A percentile compares a stretch with the other conserved stretches of the same genome.
Conservation (phyloP, 805 yeast genomes). For the Zygosaccharomyces lentus region DNA sequence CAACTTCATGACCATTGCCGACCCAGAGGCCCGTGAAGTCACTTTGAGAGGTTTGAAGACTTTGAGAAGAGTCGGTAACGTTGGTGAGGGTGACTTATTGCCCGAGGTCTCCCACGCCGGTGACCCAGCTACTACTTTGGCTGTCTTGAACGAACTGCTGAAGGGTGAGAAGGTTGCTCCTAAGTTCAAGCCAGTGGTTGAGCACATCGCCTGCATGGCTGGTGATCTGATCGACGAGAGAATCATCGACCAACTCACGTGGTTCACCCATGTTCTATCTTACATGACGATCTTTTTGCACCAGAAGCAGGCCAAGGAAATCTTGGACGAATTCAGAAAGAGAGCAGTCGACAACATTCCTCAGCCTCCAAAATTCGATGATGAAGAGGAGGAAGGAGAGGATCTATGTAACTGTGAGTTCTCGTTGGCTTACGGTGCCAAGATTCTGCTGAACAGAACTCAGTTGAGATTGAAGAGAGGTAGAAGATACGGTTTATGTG, state of each 20-base stretch:
- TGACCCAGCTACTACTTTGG: constrained; percentile 84
- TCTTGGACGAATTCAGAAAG: constrained; percentile 93
- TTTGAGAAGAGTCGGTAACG: constrained; percentile 97
- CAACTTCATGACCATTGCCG: constrained; percentile 96
- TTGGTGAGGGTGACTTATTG: constrained; percentile 79
- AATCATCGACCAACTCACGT: constrained; percentile 83
- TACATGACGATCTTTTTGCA: constrained; percentile 95
- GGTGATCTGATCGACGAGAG: constrained; percentile 99
- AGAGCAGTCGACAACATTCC: constrained; percentile 98
- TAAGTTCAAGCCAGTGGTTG: constrained; percentile 74
- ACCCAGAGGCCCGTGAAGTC: constrained; percentile 99
- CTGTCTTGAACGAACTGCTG: constrained; percentile 70
- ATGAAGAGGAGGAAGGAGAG: constrained; percentile 98
- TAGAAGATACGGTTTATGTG: constrained; percentile 98
- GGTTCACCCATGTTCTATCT: constrained; percentile 86
- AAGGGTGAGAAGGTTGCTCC: constrained; percentile 61
- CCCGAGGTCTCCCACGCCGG: constrained; percentile 99
- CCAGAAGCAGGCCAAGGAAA: constrained; percentile 83
- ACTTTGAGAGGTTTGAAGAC: constrained; percentile 96
- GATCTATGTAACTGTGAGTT: constrained; percentile 99
- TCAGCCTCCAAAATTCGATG: constrained; percentile 91
- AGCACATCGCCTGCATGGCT: constrained; percentile 91
- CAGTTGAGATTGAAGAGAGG: constrained; percentile 98
- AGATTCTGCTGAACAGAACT: constrained; percentile 98
- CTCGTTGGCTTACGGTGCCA: constrained; percentile 99